These are phyloP conservation scores for Candida neerlandica DNA, from an alignment of 1,139 yeast species.

Conservation along the genomic window DNA sequence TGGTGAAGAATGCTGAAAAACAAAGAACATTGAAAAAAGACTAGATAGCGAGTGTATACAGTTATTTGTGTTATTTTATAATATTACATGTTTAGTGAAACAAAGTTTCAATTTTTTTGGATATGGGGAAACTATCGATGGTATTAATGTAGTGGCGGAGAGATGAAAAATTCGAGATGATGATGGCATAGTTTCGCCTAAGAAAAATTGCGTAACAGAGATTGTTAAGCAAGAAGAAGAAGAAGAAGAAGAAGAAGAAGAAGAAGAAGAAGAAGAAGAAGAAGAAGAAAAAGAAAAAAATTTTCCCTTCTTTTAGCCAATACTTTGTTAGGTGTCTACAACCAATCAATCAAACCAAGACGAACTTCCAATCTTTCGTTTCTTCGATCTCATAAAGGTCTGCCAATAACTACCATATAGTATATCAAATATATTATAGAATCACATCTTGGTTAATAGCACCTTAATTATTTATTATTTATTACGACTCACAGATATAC, in stretches of 20 bases:
- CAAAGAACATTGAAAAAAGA: constrained; percentile 81
- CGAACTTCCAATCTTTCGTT: neutral
- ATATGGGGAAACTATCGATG: neutral
- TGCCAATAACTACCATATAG: too few relatives aligned
- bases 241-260: neutral
- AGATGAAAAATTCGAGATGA: too few relatives aligned
- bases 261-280: neutral
- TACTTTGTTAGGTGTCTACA: constrained; percentile 1
- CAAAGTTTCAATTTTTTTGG: neutral
- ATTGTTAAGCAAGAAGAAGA: neutral
- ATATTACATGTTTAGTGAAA: neutral
- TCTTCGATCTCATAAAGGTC: neutral
- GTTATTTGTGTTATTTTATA: neutral
- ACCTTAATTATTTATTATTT: too few relatives aligned
- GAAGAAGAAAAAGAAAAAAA: neutral
- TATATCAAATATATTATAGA: too few relatives aligned
- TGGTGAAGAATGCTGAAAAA: constrained; percentile 88
- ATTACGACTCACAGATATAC: too few relatives aligned
- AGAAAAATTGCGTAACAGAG: neutral
- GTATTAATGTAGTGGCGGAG: too few relatives aligned
- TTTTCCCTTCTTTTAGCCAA: neutral
- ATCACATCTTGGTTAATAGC: too few relatives aligned
- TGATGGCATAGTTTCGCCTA: too few relatives aligned
- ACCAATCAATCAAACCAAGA: neutral
- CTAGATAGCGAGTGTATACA: constrained; percentile 19